Base-by-base conservation (phyloP, 73 alveolate genomes). In the Paramecium primaurelia region DNA sequence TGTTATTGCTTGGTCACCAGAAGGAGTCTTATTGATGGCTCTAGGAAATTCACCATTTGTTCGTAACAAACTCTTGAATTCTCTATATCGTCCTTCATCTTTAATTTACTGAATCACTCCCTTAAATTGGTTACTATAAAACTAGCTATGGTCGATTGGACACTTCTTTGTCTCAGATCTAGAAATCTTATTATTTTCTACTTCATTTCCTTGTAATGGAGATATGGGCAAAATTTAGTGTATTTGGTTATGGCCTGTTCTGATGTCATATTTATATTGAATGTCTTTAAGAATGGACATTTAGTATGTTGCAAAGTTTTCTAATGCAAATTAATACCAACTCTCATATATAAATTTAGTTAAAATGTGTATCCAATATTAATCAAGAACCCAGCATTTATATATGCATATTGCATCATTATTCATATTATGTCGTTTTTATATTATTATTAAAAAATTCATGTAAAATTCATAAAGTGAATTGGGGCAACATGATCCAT, bases 21-120 rank as follows among this genome's bases (percentile, higher is more conserved):
- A 85, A 32, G 68, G 58, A 59, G 59, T 89, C 60, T 86, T 64
- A 69, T 87, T 86, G 25, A 94, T 58, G 38, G 98, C 98, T 47
- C 75, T 86, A 11, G 98, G 98, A 93, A 96, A 96, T 71, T 86
- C 85, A 0, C 97, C 98, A 16, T 47, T 45, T 20, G 94, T 87
- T 44, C 97, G 84, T 58, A 86, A 90, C 30, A 96, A 75, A 54
- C 92, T 85, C 86, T 90, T 92, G 84, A 96, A 96, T 20, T 71
- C 95, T 80, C 98, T 73, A 68, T 96, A 96, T 93, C 97, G 75
- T 1, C 98, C 98, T 60, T 95, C 97, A 58, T 93, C 86, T 75
- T 94, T 92, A 10, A 95, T 77, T 14, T 71, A 28, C 14, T 95
- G 58, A 40, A 95, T 94, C 36, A 95, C 86, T 10, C 71, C 86